Base-by-base conservation (phyloP, 1,139 yeast genomes). In the Suhomyces atakaporum region DNA sequence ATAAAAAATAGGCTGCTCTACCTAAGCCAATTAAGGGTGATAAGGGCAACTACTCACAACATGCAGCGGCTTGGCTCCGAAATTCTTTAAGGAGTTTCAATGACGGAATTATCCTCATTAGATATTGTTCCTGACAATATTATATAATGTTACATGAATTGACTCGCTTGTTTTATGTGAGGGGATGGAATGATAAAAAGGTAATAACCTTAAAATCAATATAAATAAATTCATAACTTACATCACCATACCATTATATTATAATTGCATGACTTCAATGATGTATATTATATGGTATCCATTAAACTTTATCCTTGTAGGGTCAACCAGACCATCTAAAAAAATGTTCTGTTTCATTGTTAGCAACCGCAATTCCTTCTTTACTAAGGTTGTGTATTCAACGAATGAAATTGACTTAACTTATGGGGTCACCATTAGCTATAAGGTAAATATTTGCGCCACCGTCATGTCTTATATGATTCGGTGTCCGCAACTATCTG, bases 301-400 rank as follows among this genome's bases (percentile, higher is more conserved):
- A 18, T 18, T 18, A 8, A 18, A 8, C 8, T 18, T 18, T 18
- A 18, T 11, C 16, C 7, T 18, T 11, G 27, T 25, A 15, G 29
- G 29, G 13, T 5, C 20, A 26, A 26, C 29, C 27, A 14, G 27
- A 25, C 27, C 27, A 25, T n/a, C 10, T 25, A 6, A 10, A 6
- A 10, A 14, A 12, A 7, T 25, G 10, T 25, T 12, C n/a, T 27
- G 5, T 27, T 9, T 10, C 21, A 35, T 35, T 32, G 38, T 35
- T 23, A 35, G 38, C 38, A 35, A 35, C 33, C 14, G 25, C 12
- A 9, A 18, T 19, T 26, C 21, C 25, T 29, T 34, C 37, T 20
- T 7, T 29, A 26, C 27, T 8, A 15, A 14, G 27, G 38, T 35
- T 35, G 38, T 35, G 38, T 22, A 29, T 13, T 22, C 38, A 35